Base-by-base conservation (phyloP, 768 basidiomycete species). In the Strobilomyces dryophilus region DNA sequence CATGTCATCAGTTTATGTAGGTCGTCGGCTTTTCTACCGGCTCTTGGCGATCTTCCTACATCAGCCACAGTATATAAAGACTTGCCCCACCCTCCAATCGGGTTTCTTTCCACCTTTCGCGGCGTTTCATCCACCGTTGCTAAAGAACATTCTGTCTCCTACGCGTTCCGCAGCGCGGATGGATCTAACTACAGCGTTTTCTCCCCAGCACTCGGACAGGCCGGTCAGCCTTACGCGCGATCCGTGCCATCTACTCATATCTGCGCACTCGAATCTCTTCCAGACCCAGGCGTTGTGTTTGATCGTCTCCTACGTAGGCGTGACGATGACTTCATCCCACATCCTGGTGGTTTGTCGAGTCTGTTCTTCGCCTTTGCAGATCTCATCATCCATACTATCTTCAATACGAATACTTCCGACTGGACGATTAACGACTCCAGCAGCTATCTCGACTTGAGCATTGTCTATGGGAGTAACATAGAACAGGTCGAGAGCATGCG, bases 361-460 rank as follows among this genome's bases (percentile, higher is more conserved):
- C 70, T 87, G 18, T 86, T 90, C 70, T 92, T 90, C 59, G 85
- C 88, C 0, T 89, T 92, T 61, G 89, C 89, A 12, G 78, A 89
- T 60, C 69, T 90, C 52, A 74, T 91, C 53, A 89, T 87, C 59
- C 89, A 92, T 67, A 76, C 73, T 50, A 76, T 85, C 57, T 92
- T 92, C 73, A 72, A 85, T 57, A 83, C 81, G 10, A 68, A 77
- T 54, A 70, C 62, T 32, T 42, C 18, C 4, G 75, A 84, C 63
- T 74, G 70, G 65, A 74, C 73, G 1, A 75, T 80, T 51, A 92
- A 92, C 61, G 69, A 79, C 40, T 70, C 82, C 0, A 84, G 82
- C 64, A 84, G 83, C 60, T 92, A 92, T 68, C 74, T 92, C 15
- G 90, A 92, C 63, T 65, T 92, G 39, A 84, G 83, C 60, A 77